These are phyloP conservation scores for Myxozyma kluyveri DNA, from an alignment of 805 yeast genomes.

Conservation along the genomic window DNA sequence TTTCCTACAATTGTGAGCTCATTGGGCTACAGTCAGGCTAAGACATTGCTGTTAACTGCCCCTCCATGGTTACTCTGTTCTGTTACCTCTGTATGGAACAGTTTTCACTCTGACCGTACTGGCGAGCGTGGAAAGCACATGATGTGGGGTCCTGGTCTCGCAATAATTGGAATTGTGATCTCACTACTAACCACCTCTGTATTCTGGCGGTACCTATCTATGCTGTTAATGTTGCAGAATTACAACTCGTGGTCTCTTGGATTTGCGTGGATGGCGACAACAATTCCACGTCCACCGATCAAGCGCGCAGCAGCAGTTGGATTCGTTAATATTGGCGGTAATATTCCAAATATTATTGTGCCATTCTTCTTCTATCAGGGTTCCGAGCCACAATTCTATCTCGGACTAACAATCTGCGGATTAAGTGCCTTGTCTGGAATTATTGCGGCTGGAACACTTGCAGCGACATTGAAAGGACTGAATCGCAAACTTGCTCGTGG, in stretches of 20 bases:
- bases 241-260: slow-evolving; percentile 55
- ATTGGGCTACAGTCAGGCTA: slow-evolving; percentile 49
- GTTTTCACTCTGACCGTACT: slow-evolving; percentile 22
- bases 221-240: slow-evolving; percentile 54
- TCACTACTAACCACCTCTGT: slow-evolving; percentile 51
- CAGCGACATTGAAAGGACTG: slow-evolving; percentile 16
- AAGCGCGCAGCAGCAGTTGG: slow-evolving; percentile 41
- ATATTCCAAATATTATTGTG: slow-evolving; percentile 33
- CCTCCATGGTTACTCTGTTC: slow-evolving; percentile 26
- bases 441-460: slow-evolving; percentile 19
- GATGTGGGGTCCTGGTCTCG: slow-evolving; percentile 44
- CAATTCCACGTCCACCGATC: slow-evolving; percentile 57
- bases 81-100: slow-evolving; percentile 24
- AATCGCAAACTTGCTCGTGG: slow-evolving; percentile 33
- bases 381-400: slow-evolving; percentile 33
- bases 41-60: slow-evolving; percentile 48
- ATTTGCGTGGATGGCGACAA: slow-evolving; percentile 55
- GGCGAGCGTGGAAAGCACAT: slow-evolving; percentile 45
- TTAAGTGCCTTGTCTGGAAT: slow-evolving; percentile 25
- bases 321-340: slow-evolving; percentile 48
- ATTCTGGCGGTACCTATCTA: slow-evolving; percentile 57
- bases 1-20: slow-evolving; percentile 57
- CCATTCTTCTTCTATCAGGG: slow-evolving; percentile 32
- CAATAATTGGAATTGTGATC: slow-evolving; percentile 49
- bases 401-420: slow-evolving; percentile 33